Conservation (phyloP, 495 filamentous ascomycete genomes). For the Xanthoparmelia taractica region DNA sequence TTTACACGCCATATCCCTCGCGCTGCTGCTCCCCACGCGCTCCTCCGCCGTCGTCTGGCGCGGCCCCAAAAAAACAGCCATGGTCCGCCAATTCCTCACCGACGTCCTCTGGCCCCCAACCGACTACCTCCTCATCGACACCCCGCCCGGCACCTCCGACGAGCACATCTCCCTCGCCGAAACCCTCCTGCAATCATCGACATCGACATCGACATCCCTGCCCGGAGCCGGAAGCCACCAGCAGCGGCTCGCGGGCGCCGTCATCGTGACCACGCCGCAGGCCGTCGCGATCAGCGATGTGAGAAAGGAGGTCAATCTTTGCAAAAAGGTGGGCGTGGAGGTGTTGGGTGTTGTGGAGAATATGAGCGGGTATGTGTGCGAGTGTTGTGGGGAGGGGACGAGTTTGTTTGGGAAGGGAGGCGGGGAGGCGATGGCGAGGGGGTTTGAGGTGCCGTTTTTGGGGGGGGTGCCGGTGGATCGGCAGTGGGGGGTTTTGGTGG, state of each 20-base stretch:
- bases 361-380: constrained; percentile 95
- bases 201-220: constrained; percentile 38
- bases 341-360: constrained; percentile 92
- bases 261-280: constrained; percentile 94
- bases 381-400: constrained; percentile 86
- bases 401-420: constrained; percentile 88
- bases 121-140: constrained; percentile 90
- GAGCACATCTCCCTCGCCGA: constrained; percentile 95
- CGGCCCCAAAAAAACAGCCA: constrained; percentile 96
- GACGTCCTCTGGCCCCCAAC: constrained; percentile 83
- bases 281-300: constrained; percentile 90
- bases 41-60: constrained; percentile 94
- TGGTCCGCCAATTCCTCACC: constrained; percentile 91
- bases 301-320: constrained; percentile 94
- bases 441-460: constrained; percentile 76
- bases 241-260: constrained; percentile 63
- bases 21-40: constrained; percentile 75
- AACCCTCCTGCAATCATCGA: constrained; percentile 67
- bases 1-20: constrained; percentile 85
- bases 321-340: constrained; percentile 70
- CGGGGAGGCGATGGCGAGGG: constrained; percentile 79
- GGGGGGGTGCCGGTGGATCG: constrained; percentile 86
- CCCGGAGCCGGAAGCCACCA: no score
- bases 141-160: constrained; percentile 91
- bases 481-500: constrained; percentile 56